phyloP scores from a whole-genome alignment of 129 eudicot species.

The Pulicaria dysenterica region DNA sequence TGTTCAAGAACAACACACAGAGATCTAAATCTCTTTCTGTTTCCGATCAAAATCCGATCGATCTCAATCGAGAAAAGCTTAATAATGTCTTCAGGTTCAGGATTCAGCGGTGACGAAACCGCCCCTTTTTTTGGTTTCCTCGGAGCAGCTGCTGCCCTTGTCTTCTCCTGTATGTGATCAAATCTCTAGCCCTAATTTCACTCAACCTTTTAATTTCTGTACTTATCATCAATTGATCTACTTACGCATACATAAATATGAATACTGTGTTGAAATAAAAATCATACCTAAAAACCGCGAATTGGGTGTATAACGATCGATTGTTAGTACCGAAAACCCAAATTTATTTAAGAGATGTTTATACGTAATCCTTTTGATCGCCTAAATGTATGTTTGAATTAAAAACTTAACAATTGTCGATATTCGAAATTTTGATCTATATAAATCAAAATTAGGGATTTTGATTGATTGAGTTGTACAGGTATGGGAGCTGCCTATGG shows the following conservation, averaged over 20 bases:
- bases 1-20: slow-evolving; percentile 25
- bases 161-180: slow-evolving; percentile 49
- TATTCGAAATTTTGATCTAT: slow-evolving; percentile 9
- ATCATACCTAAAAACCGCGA: not conserved
- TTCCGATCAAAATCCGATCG: slow-evolving; percentile 28
- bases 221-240: not conserved
- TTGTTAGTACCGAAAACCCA: not conserved
- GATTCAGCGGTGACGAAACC: slow-evolving; percentile 64
- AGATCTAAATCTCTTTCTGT: slow-evolving; percentile 19
- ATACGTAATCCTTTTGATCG: not conserved
- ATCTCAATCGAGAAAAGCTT: slow-evolving; percentile 18
- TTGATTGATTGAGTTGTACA: slow-evolving; percentile 26
- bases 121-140: slow-evolving; percentile 65
- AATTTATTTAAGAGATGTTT: not conserved
- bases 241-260: not conserved
- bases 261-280: not conserved
- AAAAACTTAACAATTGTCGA: not conserved
- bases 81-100: slow-evolving; percentile 48
- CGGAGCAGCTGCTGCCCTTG: slow-evolving; percentile 53
- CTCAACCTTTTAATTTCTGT: not conserved
- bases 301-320: not conserved
- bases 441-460: not conserved
- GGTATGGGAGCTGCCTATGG: slow-evolving; percentile 75
- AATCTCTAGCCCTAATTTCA: slow-evolving; percentile 29
- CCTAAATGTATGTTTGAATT: not conserved